A percentile compares a stretch with the other conserved stretches of the same genome.
phyloP scores from a whole-genome alignment of 2,329 filamentous ascomycete species.

The Ophiocordyceps camponoti-rufipedis region DNA sequence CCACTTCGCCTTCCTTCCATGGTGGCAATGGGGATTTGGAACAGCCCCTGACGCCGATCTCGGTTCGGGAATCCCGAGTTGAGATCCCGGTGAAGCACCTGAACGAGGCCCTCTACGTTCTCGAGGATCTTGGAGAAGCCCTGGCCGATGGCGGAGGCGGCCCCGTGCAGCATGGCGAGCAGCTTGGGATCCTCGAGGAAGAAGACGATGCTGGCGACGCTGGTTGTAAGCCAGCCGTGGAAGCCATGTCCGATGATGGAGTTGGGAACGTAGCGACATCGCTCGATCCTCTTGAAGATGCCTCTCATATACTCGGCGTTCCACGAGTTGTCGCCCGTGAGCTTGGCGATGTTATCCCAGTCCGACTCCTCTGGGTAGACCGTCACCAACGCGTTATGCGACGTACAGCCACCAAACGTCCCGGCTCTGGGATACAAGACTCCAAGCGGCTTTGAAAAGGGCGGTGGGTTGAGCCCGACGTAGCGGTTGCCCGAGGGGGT shows the following conservation, averaged over 20 bases:
- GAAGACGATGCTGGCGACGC: conserved; percentile 29
- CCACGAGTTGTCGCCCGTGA: conserved; percentile 45
- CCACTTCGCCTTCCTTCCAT: conserved; percentile 22
- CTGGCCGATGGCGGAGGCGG: conserved; percentile 13
- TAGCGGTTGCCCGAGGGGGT: conserved; percentile 31
- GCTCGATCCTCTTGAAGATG: conserved; percentile 39
- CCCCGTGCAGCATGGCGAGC: conserved; percentile 11
- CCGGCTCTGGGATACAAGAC: conserved; percentile 27
- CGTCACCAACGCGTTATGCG: conserved; percentile 42
- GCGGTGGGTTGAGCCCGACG: conserved; percentile 19
- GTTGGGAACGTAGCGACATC: conserved; percentile 25
- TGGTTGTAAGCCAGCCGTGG: conserved; percentile 36
- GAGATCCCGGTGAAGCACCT: conserved; percentile 27
- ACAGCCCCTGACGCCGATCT: conserved; percentile 25
- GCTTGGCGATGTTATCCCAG: conserved; percentile 34
- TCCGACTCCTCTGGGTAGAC: conserved; percentile 40
- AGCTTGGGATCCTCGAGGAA: conserved; percentile 33
- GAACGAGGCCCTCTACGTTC: conserved; percentile 9
- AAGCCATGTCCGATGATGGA: conserved; percentile 32
- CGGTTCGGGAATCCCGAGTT: conserved; percentile 26
- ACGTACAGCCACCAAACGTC: conserved; percentile 30
- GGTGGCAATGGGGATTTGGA: conserved; percentile 26
- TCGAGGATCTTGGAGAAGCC: conserved; percentile 4
- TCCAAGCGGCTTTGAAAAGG: conserved; percentile 20
- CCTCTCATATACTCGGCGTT: conserved; percentile 37